phyloP scores from a whole-genome alignment of 2,329 filamentous ascomycete genomes.

The Xylariales sp. region DNA sequence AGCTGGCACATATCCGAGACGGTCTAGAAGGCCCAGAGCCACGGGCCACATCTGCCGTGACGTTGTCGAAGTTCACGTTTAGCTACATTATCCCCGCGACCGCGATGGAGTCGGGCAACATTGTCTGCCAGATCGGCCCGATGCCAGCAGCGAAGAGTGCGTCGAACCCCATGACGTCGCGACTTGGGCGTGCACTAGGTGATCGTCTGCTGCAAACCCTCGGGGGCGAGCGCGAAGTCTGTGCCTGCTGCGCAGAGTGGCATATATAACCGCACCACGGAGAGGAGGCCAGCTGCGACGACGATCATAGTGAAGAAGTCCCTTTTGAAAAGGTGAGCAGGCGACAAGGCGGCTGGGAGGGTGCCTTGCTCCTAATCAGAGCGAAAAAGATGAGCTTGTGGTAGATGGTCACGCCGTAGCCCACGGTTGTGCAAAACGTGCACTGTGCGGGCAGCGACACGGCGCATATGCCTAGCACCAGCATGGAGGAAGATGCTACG shows the following conservation, averaged over 20 bases:
- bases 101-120: slow-evolving; percentile 20
- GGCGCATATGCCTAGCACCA: slow-evolving; percentile 38
- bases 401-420: slow-evolving; percentile 39
- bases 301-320: slow-evolving; percentile 56
- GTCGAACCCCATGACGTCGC: slow-evolving; percentile 24
- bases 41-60: slow-evolving; percentile 14
- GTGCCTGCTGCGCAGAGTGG: slow-evolving; percentile 24
- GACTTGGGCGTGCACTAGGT: slow-evolving; percentile 16
- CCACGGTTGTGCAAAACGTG: slow-evolving; percentile 28
- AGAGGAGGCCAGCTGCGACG: slow-evolving; percentile 42
- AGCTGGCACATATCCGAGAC: slow-evolving; percentile 23
- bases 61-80: slow-evolving; percentile 22
- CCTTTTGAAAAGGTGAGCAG: slow-evolving; percentile 30
- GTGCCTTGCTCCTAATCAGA: slow-evolving; percentile 38
- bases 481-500: slow-evolving; percentile 39
- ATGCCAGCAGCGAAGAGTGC: slow-evolving; percentile 26
- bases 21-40: slow-evolving; percentile 12
- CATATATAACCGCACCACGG: slow-evolving; percentile 31
- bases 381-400: slow-evolving; percentile 53
- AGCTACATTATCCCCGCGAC: slow-evolving; percentile 25
- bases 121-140: slow-evolving; percentile 25
- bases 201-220: slow-evolving; percentile 21
- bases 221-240: slow-evolving; percentile 18
- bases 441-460: too few species aligned
- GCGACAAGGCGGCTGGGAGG: slow-evolving; percentile 34